Percentiles rank a stretch among this genome's conserved stretches.
Conservation (phyloP, 2,329 filamentous ascomycete genomes). For the Penicillium glabrum region DNA sequence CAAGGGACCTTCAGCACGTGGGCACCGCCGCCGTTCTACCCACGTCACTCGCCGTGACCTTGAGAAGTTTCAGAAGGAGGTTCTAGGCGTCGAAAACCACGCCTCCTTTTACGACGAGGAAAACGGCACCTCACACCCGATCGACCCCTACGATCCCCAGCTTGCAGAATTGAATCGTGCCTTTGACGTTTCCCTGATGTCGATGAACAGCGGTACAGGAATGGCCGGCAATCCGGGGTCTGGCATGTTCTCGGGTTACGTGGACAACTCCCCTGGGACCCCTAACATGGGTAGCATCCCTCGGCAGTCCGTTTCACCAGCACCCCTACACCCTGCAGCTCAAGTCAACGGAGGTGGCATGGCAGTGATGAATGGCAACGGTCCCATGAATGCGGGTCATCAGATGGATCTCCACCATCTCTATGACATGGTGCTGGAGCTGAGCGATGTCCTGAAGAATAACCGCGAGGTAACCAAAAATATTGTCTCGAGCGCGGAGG, state of each 20-base stretch:
- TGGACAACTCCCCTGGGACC: conserved; percentile 31
- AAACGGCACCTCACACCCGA: conserved; percentile 19
- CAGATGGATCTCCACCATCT: conserved; percentile 54
- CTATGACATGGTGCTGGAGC: conserved; percentile 51
- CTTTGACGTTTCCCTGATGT: conserved; percentile 35
- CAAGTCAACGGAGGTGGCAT: conserved; percentile 39
- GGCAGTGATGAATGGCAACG: conserved; percentile 37
- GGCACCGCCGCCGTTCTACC: conserved; percentile 43
- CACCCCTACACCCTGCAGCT: conserved; percentile 28
- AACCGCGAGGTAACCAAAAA: conserved; percentile 52
- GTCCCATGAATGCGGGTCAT: conserved; percentile 50
- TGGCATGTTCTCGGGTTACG: conserved; percentile 33
- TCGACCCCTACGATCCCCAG: conserved; percentile 29
- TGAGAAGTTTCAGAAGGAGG: conserved; percentile 38
- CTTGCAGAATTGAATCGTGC: conserved; percentile 38
- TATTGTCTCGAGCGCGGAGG: conserved; percentile 51
- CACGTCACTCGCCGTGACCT: conserved; percentile 41
- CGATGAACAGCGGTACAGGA: conserved; percentile 34
- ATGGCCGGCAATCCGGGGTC: conserved; percentile 28
- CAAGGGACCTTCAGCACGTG: conserved; percentile 37
- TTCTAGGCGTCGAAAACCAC: conserved; percentile 33
- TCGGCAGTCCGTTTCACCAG: conserved; percentile 36
- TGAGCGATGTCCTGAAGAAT: conserved; percentile 50
- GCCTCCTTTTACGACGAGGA: conserved; percentile 33
- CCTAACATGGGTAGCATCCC: conserved; percentile 34